Evolutionary conservation across 805 yeast genomes (phyloP), one percentile per base, ranked within the genome.

Genomic region (Danielia reshetovae): DNA sequence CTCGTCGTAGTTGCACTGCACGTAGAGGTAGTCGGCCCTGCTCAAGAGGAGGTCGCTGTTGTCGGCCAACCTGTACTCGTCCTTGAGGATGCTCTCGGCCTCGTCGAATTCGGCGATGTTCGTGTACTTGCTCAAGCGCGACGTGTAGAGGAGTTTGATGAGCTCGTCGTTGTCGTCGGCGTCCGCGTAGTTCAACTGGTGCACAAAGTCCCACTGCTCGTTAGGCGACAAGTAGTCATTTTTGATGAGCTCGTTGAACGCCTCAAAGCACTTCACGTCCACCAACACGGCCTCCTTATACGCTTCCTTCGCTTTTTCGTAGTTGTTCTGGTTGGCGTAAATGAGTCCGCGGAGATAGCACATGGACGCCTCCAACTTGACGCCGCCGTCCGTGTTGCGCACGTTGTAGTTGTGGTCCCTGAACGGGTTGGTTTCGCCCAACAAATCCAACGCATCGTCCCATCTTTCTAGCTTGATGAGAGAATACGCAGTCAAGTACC

Each of bases 211-310:
- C 93, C 95, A 85, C 59, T 88, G 94, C 51, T 90, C 97, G 12
- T 66, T 59, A 0, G 97, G 95, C 0, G 93, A 75, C 60, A 90
- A 62, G 48, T 87, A 70, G 51, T 81, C 81, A 46, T 83, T 82
- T 27, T 73, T 62, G 2, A 85, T 72, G 32, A 90, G 70, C 52
- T 84, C 88, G 48, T 85, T 77, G 55, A 87, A 87, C 0, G 97
- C 97, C 47, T 90, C 98, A 56, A 69, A 90, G 59, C 97, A 93
- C 56, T 88, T 86, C 6, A 85, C 88, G 57, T 90, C 97, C 2
- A 85, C 86, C 45, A 76, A 48, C 0, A 89, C 79, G 1, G 97
- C 96, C 51, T 87, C 96, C 51, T 79, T 78, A 49, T 79, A 88
- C 34, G 93, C 82, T 35, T 84, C 88, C 49, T 85, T 87, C 0